Evolutionary conservation across 371 early-diverging fungal species (phyloP).

Genomic region (Mortierella sp.): DNA sequence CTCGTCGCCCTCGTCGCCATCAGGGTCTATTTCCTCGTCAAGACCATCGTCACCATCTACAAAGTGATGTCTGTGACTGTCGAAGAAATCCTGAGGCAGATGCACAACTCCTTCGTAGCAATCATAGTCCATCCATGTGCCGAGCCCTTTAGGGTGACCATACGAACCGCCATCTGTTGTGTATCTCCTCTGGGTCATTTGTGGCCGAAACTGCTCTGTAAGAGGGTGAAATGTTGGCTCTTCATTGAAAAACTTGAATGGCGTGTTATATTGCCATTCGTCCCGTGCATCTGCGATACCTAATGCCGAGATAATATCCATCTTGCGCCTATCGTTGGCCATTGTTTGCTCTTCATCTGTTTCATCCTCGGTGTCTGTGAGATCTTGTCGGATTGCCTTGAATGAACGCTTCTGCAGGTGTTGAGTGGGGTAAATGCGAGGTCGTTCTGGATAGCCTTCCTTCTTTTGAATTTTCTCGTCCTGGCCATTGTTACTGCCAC

Average conservation of each 20-base stretch:
- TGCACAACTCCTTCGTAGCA: slow-evolving; percentile 17
- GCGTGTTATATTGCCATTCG: not conserved
- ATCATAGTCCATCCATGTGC: slow-evolving; percentile 21
- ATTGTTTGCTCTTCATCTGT: slow-evolving; percentile 14
- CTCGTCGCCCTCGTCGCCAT: slow-evolving; percentile 10
- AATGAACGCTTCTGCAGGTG: slow-evolving; percentile 14
- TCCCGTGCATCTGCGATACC: slow-evolving; percentile 27
- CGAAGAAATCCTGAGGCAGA: slow-evolving; percentile 29
- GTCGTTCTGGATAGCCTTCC: slow-evolving; percentile 4
- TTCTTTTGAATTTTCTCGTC: not conserved
- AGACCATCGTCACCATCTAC: not conserved
- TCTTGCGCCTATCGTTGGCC: slow-evolving; percentile 13
- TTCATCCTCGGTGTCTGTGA: slow-evolving; percentile 4
- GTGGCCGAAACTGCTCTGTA: slow-evolving; percentile 1
- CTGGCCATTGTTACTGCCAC: not conserved
- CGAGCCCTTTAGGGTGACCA: not conserved
- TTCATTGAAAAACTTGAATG: slow-evolving; percentile 26
- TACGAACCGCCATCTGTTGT: slow-evolving; percentile 15
- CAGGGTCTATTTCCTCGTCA: slow-evolving; percentile 4
- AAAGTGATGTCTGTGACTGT: not conserved
- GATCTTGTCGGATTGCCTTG: not conserved
- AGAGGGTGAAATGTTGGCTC: slow-evolving; percentile 24
- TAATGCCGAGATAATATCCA: slow-evolving; percentile 33
- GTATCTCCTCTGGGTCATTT: slow-evolving; percentile 13
- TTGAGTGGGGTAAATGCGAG: slow-evolving; percentile 7